A percentile compares a stretch with the other conserved stretches of the same genome.
These are phyloP conservation scores for Starmerella roubikii DNA, from an alignment of 805 yeast species.

Conservation along the genomic window DNA sequence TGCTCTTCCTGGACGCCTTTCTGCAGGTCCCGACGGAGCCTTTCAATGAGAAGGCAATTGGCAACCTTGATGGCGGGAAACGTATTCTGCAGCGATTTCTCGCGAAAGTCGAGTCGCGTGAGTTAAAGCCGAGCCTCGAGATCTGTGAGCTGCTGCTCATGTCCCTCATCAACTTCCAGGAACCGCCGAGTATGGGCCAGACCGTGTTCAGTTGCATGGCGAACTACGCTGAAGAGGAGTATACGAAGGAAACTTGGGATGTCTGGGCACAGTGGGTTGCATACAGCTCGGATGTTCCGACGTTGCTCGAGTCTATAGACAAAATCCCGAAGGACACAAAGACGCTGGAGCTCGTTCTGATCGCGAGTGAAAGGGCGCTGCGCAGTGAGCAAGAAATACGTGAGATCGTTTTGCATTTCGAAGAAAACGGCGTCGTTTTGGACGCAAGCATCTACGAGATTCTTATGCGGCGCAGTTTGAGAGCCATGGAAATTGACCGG, in stretches of 20 bases:
- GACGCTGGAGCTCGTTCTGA: slow-evolving; percentile 10
- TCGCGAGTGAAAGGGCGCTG: slow-evolving; percentile 22
- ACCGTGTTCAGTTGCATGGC: slow-evolving; percentile 6
- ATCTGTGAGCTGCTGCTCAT: slow-evolving; percentile 22
- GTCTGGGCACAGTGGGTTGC: slow-evolving; percentile 26
- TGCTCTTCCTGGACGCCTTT: slow-evolving; percentile 18
- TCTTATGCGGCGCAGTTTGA: slow-evolving; percentile 27
- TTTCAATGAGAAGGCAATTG: neutral
- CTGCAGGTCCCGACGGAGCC: slow-evolving; percentile 9
- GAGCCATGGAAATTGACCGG: slow-evolving; percentile 20
- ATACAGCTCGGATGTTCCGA: slow-evolving; percentile 9
- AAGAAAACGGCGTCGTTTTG: slow-evolving; percentile 24
- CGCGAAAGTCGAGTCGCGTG: slow-evolving; percentile 1
- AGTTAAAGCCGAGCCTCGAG: slow-evolving; percentile 14
- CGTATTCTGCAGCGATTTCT: slow-evolving; percentile 12
- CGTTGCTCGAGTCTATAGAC: neutral
- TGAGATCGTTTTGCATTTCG: slow-evolving; percentile 24
- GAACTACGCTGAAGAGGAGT: slow-evolving; percentile 2
- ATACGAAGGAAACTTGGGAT: slow-evolving; percentile 28
- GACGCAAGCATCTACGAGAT: slow-evolving; percentile 30
- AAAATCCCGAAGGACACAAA: slow-evolving; percentile 1
- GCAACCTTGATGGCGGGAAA: slow-evolving; percentile 4
- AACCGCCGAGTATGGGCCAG: slow-evolving; percentile 9
- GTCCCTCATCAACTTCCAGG: slow-evolving; percentile 21
- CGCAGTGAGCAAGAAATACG: slow-evolving; percentile 18